A percentile compares a stretch with the other conserved stretches of the same genome.
Evolutionary conservation across 306 rosid species (phyloP).

Genomic region (Dalbergia cultrata): DNA sequence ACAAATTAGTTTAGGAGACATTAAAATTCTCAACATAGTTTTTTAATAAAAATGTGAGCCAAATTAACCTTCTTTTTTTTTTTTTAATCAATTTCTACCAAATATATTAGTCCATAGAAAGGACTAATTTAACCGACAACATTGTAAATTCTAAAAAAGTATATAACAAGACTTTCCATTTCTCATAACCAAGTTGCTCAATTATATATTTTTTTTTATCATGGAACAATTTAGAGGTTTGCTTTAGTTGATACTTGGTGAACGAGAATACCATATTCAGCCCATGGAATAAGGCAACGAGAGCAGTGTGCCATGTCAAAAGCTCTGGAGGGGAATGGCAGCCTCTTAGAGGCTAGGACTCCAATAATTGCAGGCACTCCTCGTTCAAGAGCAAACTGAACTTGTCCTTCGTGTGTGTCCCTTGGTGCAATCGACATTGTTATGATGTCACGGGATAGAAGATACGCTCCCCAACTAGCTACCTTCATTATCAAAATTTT

Average conservation of each 20-base stretch:
- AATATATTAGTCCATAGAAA: background rate
- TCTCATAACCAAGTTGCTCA: background rate
- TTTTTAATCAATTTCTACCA: too few relatives aligned
- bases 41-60: background rate
- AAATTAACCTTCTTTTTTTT: too few relatives aligned
- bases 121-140: background rate
- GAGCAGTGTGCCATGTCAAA: slow-evolving; percentile 93
- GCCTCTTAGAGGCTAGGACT: slow-evolving; percentile 72
- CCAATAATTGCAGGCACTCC: slow-evolving; percentile 85
- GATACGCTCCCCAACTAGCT: slow-evolving; percentile 93
- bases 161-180: too few relatives aligned
- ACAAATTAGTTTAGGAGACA: too few relatives aligned
- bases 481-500: slow-evolving; percentile 54
- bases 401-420: slow-evolving; percentile 83
- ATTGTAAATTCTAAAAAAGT: too few relatives aligned
- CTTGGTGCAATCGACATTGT: slow-evolving; percentile 80
- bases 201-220: too few relatives aligned
- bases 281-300: slow-evolving; percentile 89
- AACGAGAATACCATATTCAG: slow-evolving; percentile 50
- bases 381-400: slow-evolving; percentile 82
- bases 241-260: background rate
- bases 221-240: background rate
- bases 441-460: slow-evolving; percentile 63
- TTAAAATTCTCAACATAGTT: too few relatives aligned
- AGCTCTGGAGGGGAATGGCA: slow-evolving; percentile 80